Base-by-base conservation (phyloP, 2,329 filamentous ascomycete species). In the Curvularia eragrostidis region DNA sequence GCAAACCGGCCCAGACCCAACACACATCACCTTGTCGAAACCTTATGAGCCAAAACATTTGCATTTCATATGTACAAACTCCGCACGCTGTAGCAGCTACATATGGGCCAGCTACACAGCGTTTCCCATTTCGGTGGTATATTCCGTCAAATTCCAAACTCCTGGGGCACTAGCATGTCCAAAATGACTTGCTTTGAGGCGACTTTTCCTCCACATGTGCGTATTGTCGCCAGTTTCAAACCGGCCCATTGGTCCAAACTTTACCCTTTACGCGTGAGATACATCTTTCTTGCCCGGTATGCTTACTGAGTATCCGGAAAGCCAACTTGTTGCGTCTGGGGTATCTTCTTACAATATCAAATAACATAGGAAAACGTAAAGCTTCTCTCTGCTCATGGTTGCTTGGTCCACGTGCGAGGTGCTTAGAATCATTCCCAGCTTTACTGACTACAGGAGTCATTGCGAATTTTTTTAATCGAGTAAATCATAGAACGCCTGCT, bases 351-450 rank as follows among this genome's bases (percentile, higher is more conserved):
- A 41, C 43, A 50, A 58, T 50, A 39, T 36, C 56, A 58, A 58
- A 58, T 38, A 55, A 58, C 51, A 58, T 32, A 44, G 38, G 50
- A 54, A 57, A 58, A 54, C 50, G 39, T 54, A 58, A 58, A 58
- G 39, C 51, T 38, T 58, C 46, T 58, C 46, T 54, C 46, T 46
- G 46, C 50, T 23, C 23, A 19, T 39, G 51, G 24, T 42, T 44
- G 10, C 13, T 24, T 46, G 51, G 24, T 39, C 34, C 24, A 23
- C 50, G 46, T 53, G 43, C 52, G 38, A 44, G 28, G 34, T 19
- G 36, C 24, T 24, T 21, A 15, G 30, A 43, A 15, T 24, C 26
- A 54, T 23, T 50, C 46, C 23, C 43, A 21, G 47, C 39, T 38
- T 21, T 54, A 8, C 55, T 46, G 41, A 50, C 19, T 36, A 47